Evolutionary conservation across 1,284 basidiomycete species (phyloP).

Genomic region (Malassezia yamatoensis): DNA sequence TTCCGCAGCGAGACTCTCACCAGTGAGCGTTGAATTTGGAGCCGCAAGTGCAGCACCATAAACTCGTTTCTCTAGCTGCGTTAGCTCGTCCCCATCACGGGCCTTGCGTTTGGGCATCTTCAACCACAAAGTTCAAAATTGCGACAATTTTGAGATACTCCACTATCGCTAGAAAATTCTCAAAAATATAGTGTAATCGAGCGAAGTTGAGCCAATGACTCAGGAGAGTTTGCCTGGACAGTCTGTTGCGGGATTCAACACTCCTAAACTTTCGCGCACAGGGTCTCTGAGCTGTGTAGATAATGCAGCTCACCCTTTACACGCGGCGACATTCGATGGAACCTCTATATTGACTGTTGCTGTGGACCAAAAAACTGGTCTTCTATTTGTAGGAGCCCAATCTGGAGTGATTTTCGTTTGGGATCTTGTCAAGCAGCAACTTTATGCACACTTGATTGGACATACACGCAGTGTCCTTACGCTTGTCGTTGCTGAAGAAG

Average conservation of each 20-base stretch:
- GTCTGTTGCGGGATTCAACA: no score
- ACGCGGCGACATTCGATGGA: conserved; percentile 25
- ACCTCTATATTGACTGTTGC: conserved; percentile 35
- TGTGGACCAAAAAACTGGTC: conserved; percentile 25
- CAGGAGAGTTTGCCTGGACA: no score
- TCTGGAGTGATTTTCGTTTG: conserved; percentile 31
- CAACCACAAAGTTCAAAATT: background rate
- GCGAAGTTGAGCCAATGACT: no score
- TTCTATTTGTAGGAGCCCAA: conserved; percentile 32
- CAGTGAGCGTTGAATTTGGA: conserved; percentile 25
- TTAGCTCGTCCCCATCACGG: conserved; percentile 22
- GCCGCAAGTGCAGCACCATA: conserved; percentile 23
- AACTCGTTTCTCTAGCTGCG: conserved; percentile 25
- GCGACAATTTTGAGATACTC: no score
- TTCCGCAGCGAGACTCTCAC: conserved; percentile 24
- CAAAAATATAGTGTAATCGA: no score
- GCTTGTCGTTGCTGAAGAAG: conserved; percentile 62
- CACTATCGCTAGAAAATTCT: no score
- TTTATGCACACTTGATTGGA: conserved; percentile 50
- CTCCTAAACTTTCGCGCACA: no score
- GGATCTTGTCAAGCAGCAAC: conserved; percentile 28
- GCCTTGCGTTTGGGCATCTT: conserved; percentile 7
- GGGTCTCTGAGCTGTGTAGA: background rate
- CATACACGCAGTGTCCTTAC: conserved; percentile 77
- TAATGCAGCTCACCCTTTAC: conserved; percentile 10